These are phyloP conservation scores for Fusarium sp. DNA, from an alignment of 2,329 filamentous ascomycete genomes.

Conservation along the genomic window DNA sequence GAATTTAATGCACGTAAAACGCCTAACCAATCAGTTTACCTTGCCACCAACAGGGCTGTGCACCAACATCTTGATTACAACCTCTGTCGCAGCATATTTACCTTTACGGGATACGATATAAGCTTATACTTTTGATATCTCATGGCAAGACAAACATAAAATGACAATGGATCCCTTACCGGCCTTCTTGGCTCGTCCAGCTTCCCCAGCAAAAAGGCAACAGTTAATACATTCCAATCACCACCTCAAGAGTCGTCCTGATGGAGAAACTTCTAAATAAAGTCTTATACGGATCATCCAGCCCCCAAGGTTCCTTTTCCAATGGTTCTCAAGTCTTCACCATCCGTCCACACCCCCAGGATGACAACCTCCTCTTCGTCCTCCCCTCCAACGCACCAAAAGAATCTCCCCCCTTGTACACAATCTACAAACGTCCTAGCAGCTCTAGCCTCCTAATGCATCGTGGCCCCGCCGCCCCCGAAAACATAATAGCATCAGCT, in stretches of 20 bases:
- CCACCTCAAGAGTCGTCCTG: neutral
- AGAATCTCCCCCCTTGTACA: conserved; percentile 37
- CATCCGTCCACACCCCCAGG: conserved; percentile 15
- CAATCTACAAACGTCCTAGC: conserved; percentile 20
- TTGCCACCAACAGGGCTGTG: neutral
- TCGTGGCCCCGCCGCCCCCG: conserved; percentile 23
- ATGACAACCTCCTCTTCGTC: conserved; percentile 22
- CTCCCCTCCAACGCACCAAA: conserved; percentile 23
- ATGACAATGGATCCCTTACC: neutral
- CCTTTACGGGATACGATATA: neutral
- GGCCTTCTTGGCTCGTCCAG: neutral
- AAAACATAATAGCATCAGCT: conserved; percentile 34
- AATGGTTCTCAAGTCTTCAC: conserved; percentile 19
- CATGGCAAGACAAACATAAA: neutral
- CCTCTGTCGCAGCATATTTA: neutral
- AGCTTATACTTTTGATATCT: neutral
- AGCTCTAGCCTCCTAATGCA: conserved; percentile 33
- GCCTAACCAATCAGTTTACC: neutral
- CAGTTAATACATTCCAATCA: neutral
- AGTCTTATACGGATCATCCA: conserved; percentile 20
- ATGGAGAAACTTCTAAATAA: conserved; percentile 31
- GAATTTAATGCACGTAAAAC: neutral
- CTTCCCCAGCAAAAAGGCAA: rapidly evolving
- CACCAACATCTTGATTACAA: neutral
- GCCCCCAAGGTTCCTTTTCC: conserved; percentile 6